Evolutionary conservation across 176 grass and related monocot species (phyloP).

Genomic region (Avena insularis): DNA sequence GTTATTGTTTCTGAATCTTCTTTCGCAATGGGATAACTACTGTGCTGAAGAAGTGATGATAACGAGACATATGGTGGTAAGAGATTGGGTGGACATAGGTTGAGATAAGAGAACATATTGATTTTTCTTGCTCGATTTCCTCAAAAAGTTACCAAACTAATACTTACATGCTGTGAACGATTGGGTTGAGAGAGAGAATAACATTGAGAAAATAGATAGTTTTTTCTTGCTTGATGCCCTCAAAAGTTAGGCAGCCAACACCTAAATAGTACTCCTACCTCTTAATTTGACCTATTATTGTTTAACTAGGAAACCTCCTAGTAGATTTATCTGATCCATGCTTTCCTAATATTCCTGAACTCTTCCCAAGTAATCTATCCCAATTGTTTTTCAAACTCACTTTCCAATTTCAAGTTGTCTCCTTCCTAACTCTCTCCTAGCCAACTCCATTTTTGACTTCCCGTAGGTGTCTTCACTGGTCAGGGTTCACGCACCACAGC

Average conservation of each 20-base stretch:
- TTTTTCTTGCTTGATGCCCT: conserved; percentile 16
- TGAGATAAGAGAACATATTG: conserved; percentile 5
- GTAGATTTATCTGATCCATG: conserved; percentile 9
- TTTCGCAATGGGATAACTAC: neutral
- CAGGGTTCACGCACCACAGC: neutral
- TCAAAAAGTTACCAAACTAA: neutral
- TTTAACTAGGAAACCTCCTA: conserved; percentile 16
- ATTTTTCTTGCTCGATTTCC: conserved; percentile 2
- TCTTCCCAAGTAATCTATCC: neutral
- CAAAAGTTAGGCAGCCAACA: conserved; percentile 19
- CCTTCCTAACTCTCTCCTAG: neutral
- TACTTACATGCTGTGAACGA: neutral
- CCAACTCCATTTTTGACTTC: neutral
- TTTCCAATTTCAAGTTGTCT: conserved; percentile 7
- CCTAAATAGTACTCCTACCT: neutral
- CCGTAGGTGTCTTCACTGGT: neutral
- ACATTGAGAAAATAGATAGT: neutral
- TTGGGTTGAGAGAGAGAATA: conserved; percentile 12
- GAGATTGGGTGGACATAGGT: conserved; percentile 22
- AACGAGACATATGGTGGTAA: neutral
- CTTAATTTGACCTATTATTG: neutral
- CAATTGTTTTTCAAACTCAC: neutral
- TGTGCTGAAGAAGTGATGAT: neutral
- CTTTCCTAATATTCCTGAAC: neutral
- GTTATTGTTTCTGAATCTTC: conserved; percentile 14